Evolutionary conservation across 163 green algal species (phyloP).

Genomic region (Chlamydomonas reinhardtii): DNA sequence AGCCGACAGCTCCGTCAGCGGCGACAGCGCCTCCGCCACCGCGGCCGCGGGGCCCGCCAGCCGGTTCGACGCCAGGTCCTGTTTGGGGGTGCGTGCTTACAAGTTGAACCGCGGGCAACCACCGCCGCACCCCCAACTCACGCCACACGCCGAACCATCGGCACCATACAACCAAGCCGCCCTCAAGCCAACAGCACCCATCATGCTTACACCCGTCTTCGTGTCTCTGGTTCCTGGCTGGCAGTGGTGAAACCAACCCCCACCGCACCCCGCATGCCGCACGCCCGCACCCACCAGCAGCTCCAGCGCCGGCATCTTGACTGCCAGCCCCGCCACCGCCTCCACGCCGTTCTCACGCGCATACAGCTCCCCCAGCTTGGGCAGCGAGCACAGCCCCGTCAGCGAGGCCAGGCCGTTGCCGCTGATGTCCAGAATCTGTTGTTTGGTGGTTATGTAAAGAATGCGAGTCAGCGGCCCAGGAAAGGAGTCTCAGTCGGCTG

Average conservation of each 20-base stretch:
- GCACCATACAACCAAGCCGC: too few species aligned
- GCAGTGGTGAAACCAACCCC: too few species aligned
- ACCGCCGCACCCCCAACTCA: not conserved
- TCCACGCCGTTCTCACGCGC: constrained; percentile 41
- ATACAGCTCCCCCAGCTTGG: constrained; percentile 55
- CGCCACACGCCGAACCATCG: not conserved
- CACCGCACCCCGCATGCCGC: not conserved
- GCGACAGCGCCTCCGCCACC: constrained; percentile 20
- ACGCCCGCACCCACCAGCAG: constrained; percentile 37
- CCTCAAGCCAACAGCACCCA: too few species aligned
- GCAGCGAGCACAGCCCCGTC: constrained; percentile 43
- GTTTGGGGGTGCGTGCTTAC: not conserved
- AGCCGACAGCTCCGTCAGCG: constrained; percentile 31
- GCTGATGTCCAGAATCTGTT: constrained; percentile 54
- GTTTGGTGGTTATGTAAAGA: too few species aligned
- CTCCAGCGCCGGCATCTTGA: constrained; percentile 49
- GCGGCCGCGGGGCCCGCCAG: not conserved
- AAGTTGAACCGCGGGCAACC: too few species aligned
- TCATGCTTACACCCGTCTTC: too few species aligned
- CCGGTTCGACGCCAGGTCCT: constrained; percentile 50
- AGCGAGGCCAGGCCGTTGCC: constrained; percentile 49
- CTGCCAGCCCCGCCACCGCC: constrained; percentile 31
- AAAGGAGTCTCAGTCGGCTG: too few species aligned
- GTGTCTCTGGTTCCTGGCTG: too few species aligned
- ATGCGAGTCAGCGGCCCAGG: too few species aligned